Percentiles rank a stretch among this genome's conserved stretches.
These are phyloP conservation scores for Fomitopsis serialis DNA, from an alignment of 768 basidiomycete species.

Conservation along the genomic window DNA sequence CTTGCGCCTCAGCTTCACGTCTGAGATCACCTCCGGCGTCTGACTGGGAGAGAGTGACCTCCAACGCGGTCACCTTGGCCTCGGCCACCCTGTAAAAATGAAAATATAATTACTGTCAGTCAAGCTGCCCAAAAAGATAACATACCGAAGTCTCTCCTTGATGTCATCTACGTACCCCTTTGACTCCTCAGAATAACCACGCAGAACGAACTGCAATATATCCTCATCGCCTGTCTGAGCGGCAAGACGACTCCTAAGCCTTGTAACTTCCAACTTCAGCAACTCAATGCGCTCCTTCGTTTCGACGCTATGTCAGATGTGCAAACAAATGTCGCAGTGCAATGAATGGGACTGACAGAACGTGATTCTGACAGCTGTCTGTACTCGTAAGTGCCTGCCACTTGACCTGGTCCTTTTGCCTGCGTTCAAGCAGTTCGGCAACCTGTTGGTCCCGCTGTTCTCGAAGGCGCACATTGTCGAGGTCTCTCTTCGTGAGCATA, in stretches of 20 bases:
- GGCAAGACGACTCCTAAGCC: slow-evolving; percentile 74
- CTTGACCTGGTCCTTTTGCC: slow-evolving; percentile 56
- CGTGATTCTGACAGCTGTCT: slow-evolving; percentile 61
- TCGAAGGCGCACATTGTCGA: slow-evolving; percentile 62
- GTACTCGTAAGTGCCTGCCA: slow-evolving; percentile 55
- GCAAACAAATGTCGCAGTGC: neutral
- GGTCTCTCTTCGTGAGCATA: slow-evolving; percentile 57
- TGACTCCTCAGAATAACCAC: slow-evolving; percentile 44
- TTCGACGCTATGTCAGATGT: neutral
- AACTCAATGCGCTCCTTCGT: slow-evolving; percentile 66
- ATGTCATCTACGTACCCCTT: slow-evolving; percentile 43
- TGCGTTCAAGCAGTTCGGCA: slow-evolving; percentile 65
- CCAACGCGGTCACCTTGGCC: slow-evolving; percentile 42
- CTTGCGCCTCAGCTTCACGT: slow-evolving; percentile 44
- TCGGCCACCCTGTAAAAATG: slow-evolving; percentile 43
- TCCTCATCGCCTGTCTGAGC: slow-evolving; percentile 68
- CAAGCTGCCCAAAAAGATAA: neutral
- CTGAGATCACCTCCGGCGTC: slow-evolving; percentile 47
- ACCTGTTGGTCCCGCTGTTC: slow-evolving; percentile 64
- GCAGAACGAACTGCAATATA: slow-evolving; percentile 64
- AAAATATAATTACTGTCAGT: neutral
- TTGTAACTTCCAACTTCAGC: slow-evolving; percentile 64
- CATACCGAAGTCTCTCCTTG: slow-evolving; percentile 48
- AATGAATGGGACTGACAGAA: slow-evolving; percentile 34
- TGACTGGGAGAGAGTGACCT: slow-evolving; percentile 47